phyloP scores from a whole-genome alignment of 768 basidiomycete species.

The Boletales sp. region DNA sequence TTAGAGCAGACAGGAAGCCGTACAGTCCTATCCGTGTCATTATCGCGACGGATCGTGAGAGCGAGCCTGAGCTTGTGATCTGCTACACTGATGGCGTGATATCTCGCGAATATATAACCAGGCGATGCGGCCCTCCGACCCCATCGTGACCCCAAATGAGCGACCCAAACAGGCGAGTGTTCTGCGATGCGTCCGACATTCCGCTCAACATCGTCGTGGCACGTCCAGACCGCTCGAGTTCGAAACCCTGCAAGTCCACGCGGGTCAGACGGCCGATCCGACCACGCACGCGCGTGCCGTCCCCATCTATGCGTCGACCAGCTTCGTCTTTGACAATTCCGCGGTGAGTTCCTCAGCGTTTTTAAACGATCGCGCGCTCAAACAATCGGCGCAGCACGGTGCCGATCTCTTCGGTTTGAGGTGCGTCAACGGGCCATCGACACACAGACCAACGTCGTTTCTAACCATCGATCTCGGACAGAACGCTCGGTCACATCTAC shows the following conservation, averaged over 20 bases:
- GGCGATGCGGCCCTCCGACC: too few relatives aligned
- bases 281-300: conserved; percentile 70
- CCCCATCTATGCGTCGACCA: conserved; percentile 73
- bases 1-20: too few relatives aligned
- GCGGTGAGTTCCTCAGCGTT: conserved; percentile 28
- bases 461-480: background rate
- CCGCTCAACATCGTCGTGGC: background rate
- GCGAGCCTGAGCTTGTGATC: too few relatives aligned
- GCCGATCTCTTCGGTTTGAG: conserved; percentile 13
- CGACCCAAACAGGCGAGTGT: background rate
- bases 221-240: conserved; percentile 48
- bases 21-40: too few relatives aligned
- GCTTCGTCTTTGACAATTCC: conserved; percentile 68
- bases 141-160: too few relatives aligned
- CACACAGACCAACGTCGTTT: too few relatives aligned
- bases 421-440: background rate
- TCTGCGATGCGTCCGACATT: too few relatives aligned
- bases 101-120: too few relatives aligned
- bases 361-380: too few relatives aligned
- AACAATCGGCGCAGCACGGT: conserved; percentile 6
- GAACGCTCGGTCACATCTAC: conserved; percentile 7
- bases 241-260: conserved; percentile 79
- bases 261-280: conserved; percentile 59
- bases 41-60: too few relatives aligned
- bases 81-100: too few relatives aligned